Percentiles rank a stretch among this genome's conserved stretches.
These are phyloP conservation scores for Candida boidinii DNA, from an alignment of 805 yeast species.

Conservation along the genomic window DNA sequence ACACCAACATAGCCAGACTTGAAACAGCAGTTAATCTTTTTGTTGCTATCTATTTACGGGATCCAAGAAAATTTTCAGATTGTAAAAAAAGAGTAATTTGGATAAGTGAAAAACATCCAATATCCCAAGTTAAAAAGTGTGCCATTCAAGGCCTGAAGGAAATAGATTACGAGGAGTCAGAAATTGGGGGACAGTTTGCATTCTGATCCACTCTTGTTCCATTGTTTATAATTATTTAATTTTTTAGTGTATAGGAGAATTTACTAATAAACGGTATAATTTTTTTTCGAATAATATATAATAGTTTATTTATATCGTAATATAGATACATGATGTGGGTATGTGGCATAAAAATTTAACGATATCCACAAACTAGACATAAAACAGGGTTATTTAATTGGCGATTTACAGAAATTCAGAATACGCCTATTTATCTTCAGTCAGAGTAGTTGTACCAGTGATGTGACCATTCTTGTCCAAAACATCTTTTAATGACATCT, in stretches of 20 bases:
- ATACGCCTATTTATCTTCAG: constrained; percentile 8
- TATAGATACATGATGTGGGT: neutral
- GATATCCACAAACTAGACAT: too few relatives aligned
- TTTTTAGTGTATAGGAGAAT: neutral
- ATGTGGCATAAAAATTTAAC: neutral
- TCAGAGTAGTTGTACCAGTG: constrained; percentile 5
- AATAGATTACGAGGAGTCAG: constrained; percentile 9
- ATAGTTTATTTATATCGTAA: too few relatives aligned
- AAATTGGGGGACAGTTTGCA: neutral
- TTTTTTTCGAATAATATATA: too few relatives aligned
- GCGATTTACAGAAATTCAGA: neutral
- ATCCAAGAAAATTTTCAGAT: constrained; percentile 7
- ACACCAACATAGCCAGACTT: constrained; percentile 30
- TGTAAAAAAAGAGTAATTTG: constrained; percentile 14
- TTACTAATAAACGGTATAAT: too few relatives aligned
- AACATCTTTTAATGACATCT: constrained; percentile 59
- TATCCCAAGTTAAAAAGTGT: constrained; percentile 7
- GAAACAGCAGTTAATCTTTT: constrained; percentile 34
- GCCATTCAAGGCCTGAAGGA: constrained; percentile 16
- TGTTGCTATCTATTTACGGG: constrained; percentile 24
- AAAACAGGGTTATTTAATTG: too few relatives aligned
- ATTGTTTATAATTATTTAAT: neutral
- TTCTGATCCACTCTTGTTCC: neutral
- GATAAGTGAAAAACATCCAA: constrained; percentile 17
- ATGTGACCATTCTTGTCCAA: too few relatives aligned